phyloP scores from a whole-genome alignment of 176 grass and related monocot genomes.

The Ensete ventricosum region DNA sequence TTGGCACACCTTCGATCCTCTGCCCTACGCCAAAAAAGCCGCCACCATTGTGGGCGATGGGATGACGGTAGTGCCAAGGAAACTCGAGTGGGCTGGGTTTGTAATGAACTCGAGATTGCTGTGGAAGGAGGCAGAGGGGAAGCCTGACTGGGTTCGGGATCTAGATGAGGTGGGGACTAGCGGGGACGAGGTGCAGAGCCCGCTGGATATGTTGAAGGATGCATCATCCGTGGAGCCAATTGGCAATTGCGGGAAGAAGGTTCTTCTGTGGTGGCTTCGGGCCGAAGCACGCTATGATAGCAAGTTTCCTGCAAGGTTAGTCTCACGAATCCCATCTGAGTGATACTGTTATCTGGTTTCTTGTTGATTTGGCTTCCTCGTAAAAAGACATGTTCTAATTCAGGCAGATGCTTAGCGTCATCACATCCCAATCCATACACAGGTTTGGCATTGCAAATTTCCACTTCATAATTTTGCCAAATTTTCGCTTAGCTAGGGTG shows the following conservation, averaged over 20 bases:
- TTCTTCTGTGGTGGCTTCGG: slow-evolving; percentile 76
- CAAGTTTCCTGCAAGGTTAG: slow-evolving; percentile 86
- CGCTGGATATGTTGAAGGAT: slow-evolving; percentile 50
- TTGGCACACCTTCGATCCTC: slow-evolving; percentile 62
- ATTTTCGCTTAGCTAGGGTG: neutral
- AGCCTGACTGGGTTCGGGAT: slow-evolving; percentile 83
- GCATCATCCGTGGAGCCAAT: slow-evolving; percentile 64
- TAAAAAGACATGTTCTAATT: neutral
- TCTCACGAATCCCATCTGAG: slow-evolving; percentile 4
- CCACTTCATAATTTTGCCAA: neutral
- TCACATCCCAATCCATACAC: neutral
- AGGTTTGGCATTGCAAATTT: neutral
- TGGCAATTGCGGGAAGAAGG: slow-evolving; percentile 48
- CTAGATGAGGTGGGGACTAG: slow-evolving; percentile 52
- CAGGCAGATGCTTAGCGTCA: neutral
- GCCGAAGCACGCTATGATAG: slow-evolving; percentile 47
- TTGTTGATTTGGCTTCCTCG: neutral
- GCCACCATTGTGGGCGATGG: slow-evolving; percentile 51
- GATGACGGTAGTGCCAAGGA: slow-evolving; percentile 45
- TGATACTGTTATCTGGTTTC: neutral
- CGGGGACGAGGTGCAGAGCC: slow-evolving; percentile 77
- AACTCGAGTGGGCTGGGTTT: slow-evolving; percentile 86
- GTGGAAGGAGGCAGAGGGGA: slow-evolving; percentile 62
- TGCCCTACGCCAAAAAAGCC: slow-evolving; percentile 26
- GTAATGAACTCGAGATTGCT: slow-evolving; percentile 56